Evolutionary conservation across 139 green algal species (phyloP).

Genomic region (Chlamydomonas asymmetrica): DNA sequence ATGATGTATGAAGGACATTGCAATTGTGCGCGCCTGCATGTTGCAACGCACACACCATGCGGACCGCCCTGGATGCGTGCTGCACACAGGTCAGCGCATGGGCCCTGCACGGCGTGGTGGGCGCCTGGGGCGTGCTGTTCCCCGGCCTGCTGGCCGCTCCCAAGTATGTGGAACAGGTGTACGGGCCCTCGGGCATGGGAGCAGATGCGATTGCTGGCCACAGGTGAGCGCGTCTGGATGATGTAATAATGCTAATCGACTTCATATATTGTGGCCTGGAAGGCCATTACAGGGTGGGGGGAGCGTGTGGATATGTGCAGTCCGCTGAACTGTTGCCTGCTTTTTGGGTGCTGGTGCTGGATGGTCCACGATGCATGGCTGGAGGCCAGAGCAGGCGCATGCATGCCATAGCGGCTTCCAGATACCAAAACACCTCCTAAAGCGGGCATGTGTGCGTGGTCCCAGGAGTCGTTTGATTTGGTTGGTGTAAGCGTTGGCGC

Average conservation of each 20-base stretch:
- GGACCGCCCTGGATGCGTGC: conserved; percentile 1
- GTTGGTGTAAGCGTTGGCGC: too few relatives aligned
- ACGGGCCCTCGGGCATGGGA: conserved; percentile 23
- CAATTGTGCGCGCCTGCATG: neutral
- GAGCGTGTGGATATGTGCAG: neutral
- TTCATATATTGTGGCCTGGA: neutral
- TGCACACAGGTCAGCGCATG: conserved; percentile 32
- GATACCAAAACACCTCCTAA: too few relatives aligned
- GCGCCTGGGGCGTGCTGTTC: conserved; percentile 57
- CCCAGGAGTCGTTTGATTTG: too few relatives aligned
- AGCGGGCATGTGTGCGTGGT: too few relatives aligned
- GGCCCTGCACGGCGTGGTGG: conserved; percentile 71
- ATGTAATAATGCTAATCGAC: neutral
- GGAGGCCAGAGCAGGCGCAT: too few relatives aligned
- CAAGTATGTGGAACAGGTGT: conserved; percentile 48
- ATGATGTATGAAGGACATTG: neutral
- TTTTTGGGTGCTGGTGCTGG: too few relatives aligned
- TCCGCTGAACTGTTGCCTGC: neutral
- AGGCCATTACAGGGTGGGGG: neutral
- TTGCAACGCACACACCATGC: neutral
- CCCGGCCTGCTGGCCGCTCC: conserved; percentile 45
- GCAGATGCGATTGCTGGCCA: too few relatives aligned
- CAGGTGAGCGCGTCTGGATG: conserved; percentile 2
- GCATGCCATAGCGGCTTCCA: too few relatives aligned
- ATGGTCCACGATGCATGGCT: too few relatives aligned